These are phyloP conservation scores for Aspergillus terreus DNA, from an alignment of 2,329 filamentous ascomycete genomes.

Conservation along the genomic window DNA sequence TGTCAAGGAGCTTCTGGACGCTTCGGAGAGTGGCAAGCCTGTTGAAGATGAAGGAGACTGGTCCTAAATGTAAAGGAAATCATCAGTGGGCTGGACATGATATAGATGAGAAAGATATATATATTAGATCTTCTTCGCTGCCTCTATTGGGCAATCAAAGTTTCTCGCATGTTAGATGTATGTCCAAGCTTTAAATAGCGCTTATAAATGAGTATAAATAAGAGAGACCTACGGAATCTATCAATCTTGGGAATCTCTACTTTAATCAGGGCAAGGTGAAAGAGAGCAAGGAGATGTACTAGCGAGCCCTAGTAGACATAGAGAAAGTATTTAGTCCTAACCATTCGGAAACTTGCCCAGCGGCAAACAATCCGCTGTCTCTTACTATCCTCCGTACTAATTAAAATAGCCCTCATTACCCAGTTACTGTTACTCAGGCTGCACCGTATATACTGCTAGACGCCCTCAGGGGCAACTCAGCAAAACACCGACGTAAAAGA, in stretches of 20 bases:
- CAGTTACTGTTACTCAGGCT: neutral
- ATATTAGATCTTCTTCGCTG: too few species aligned
- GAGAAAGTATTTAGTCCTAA: neutral
- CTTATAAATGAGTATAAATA: too few species aligned
- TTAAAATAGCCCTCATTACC: neutral
- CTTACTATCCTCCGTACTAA: neutral
- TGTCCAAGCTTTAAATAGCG: too few species aligned
- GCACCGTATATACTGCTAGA: neutral
- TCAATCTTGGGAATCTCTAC: slow-evolving; percentile 1
- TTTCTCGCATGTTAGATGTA: too few species aligned
- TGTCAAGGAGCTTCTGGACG: too few species aligned
- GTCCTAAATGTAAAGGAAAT: too few species aligned
- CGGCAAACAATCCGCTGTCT: neutral
- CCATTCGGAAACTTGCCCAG: neutral
- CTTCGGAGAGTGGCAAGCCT: too few species aligned
- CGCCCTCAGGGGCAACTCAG: neutral
- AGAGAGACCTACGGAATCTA: too few species aligned
- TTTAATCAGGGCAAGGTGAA: neutral
- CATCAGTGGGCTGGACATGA: too few species aligned
- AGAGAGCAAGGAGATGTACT: neutral
- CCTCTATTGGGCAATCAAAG: too few species aligned
- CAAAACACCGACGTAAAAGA: neutral
- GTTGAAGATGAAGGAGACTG: too few species aligned
- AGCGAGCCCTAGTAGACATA: neutral
- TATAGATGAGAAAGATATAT: too few species aligned